Base-by-base conservation (phyloP, 148 eudicot genomes). In the Mesembryanthemum crystallinum region DNA sequence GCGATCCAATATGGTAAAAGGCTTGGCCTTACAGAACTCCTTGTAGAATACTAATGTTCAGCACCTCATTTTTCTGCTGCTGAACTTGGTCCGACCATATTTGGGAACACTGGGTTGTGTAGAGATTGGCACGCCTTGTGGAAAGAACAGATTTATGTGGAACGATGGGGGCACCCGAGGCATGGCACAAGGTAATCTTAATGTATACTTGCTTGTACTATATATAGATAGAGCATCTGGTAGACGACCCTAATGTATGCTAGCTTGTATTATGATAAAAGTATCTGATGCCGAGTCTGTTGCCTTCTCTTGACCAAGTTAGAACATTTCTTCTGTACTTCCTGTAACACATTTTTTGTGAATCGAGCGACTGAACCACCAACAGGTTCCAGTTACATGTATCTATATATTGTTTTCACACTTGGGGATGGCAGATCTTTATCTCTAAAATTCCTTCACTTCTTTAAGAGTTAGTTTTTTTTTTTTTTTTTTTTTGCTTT, bases 1-100 rank as follows among this genome's bases (percentile, higher is more conserved):
- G 83, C 88, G 21, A 75, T 89, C 77, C 89, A 91, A 72, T 89
- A 92, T 77, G 80, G 88, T 29, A 86, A 84, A 80, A 87, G 81
- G 84, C 84, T 95, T 27, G 91, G 93, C 76, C 85, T 95, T 64
- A 74, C 78, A 8, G 87, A 85, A 30, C 80, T 88, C 65, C 72
- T 87, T 72, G 66, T 75, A 58, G 79, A 72, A 37, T 71, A 77
- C 37, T 87, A 77, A 74, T 67, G 63, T 66, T 51, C 58, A 67
- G 65, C 72, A 43, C 74, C 78, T 67, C 65, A 39, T 49, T 5
- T 39, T 43, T 84, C 73, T 77, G 62, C 25, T 27, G 66, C 47
- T 64, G 69, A 24, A 30, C 18, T 12, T 39, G 29, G 24, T 43
- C 49, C 12, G 29, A 24, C 27, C 20, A 49, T 15, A 28, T 13